A percentile compares a stretch with the other conserved stretches of the same genome.
Conservation (phyloP, 2,329 filamentous ascomycete genomes). For the Exserohilum turcica region DNA sequence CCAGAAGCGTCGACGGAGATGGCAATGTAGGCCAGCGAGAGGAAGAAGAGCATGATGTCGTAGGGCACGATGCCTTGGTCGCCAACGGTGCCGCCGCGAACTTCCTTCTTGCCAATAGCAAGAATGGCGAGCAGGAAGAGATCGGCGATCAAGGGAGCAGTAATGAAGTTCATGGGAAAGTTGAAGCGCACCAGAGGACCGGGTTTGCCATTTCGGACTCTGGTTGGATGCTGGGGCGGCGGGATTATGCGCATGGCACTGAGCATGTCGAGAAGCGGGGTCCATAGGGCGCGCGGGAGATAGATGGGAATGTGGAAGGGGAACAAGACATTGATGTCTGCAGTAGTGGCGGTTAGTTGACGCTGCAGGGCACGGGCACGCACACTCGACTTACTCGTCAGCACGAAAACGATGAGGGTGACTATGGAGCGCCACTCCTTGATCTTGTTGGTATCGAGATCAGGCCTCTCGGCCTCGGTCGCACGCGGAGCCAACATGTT, state of each 20-base stretch:
- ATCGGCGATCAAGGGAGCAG: constrained; percentile 71
- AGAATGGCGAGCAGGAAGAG: constrained; percentile 72
- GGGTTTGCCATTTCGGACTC: constrained; percentile 31
- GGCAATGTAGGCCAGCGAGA: constrained; percentile 75
- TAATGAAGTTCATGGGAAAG: constrained; percentile 73
- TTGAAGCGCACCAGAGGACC: constrained; percentile 56
- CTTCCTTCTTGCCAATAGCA: constrained; percentile 70
- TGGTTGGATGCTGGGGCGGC: constrained; percentile 40
- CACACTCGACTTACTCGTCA: constrained; percentile 65
- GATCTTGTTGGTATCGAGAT: constrained; percentile 61
- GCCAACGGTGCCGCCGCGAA: constrained; percentile 70
- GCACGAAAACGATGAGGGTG: constrained; percentile 69
- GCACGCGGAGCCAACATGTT: constrained; percentile 14
- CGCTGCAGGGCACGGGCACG: neutral
- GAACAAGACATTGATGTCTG: constrained; percentile 72
- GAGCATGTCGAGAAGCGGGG: constrained; percentile 54
- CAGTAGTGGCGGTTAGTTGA: neutral
- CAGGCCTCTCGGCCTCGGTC: constrained; percentile 11
- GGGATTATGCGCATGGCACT: constrained; percentile 60
- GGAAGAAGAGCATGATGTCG: constrained; percentile 77
- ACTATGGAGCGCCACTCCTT: constrained; percentile 71
- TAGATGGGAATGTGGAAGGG: constrained; percentile 69
- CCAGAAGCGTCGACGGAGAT: constrained; percentile 79
- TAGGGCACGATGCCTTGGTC: constrained; percentile 69
- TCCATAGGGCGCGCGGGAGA: constrained; percentile 59